These are phyloP conservation scores for Umbelopsis sp. DNA, from an alignment of 192 early-diverging fungal species.

Conservation along the genomic window DNA sequence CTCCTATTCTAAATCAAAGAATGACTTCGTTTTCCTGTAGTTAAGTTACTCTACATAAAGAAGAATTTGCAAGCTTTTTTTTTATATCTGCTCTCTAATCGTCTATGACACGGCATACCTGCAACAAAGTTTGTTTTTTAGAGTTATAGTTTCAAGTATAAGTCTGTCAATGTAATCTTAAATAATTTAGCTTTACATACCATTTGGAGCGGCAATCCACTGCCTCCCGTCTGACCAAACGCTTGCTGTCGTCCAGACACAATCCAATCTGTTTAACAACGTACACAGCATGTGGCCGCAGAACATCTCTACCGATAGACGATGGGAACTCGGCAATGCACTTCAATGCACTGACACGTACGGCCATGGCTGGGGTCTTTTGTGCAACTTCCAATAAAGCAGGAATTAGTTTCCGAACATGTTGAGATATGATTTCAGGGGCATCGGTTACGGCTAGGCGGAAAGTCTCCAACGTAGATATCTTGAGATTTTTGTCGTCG, in stretches of 20 bases:
- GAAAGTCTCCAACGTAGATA: slow-evolving; percentile 78
- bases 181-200: slow-evolving; percentile 42
- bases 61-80: background rate
- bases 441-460: slow-evolving; percentile 72
- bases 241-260: slow-evolving; percentile 86
- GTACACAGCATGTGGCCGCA: slow-evolving; percentile 63
- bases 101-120: background rate
- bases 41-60: background rate
- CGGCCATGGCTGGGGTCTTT: slow-evolving; percentile 43
- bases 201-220: slow-evolving; percentile 87
- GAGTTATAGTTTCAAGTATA: background rate
- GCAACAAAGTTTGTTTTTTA: background rate
- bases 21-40: background rate
- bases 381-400: slow-evolving; percentile 40
- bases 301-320: slow-evolving; percentile 57
- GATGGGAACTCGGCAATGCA: slow-evolving; percentile 69
- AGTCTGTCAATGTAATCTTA: too few species aligned
- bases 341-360: slow-evolving; percentile 75
- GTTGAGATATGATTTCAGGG: slow-evolving; percentile 62
- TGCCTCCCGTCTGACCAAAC: slow-evolving; percentile 84
- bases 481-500: slow-evolving; percentile 66
- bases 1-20: background rate
- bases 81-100: background rate
- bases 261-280: slow-evolving; percentile 65
- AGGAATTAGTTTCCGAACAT: slow-evolving; percentile 49